Conservation (phyloP, 1,284 basidiomycete genomes). For the Melampsora abietis-canadensis region DNA sequence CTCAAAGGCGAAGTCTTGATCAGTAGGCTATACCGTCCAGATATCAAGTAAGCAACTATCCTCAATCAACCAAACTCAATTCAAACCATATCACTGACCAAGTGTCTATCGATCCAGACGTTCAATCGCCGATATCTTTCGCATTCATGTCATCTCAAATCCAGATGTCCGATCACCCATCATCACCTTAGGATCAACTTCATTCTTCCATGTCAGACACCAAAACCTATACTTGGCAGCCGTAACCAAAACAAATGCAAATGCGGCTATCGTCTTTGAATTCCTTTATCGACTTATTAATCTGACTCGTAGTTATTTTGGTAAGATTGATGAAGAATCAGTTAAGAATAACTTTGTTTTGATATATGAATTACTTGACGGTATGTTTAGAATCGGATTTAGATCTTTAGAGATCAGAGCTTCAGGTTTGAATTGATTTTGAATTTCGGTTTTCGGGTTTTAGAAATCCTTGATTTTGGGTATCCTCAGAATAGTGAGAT, state of each 20-base stretch:
- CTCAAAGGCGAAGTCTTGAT: slow-evolving; percentile 72
- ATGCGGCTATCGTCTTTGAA: slow-evolving; percentile 95
- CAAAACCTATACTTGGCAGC: slow-evolving; percentile 93
- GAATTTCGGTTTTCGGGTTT: slow-evolving; percentile 14
- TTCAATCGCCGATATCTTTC: slow-evolving; percentile 94
- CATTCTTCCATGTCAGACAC: slow-evolving; percentile 92
- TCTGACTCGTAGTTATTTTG: slow-evolving; percentile 91
- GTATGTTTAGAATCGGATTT: slow-evolving; percentile 56
- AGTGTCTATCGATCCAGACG: slow-evolving; percentile 60
- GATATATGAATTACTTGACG: slow-evolving; percentile 92
- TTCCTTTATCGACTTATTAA: slow-evolving; percentile 93
- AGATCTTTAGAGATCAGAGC: too few relatives aligned
- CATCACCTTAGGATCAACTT: slow-evolving; percentile 92
- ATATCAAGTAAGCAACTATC: slow-evolving; percentile 71
- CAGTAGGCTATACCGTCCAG: slow-evolving; percentile 83
- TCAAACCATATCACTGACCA: slow-evolving; percentile 22
- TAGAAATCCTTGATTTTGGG: slow-evolving; percentile 98
- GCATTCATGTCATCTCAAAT: slow-evolving; percentile 96
- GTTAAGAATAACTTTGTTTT: slow-evolving; percentile 99
- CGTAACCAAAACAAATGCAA: slow-evolving; percentile 83
- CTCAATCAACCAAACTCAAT: slow-evolving; percentile 40
- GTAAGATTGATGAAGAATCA: slow-evolving; percentile 93
- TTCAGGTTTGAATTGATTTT: too few relatives aligned
- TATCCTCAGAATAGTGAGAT: slow-evolving; percentile 99
- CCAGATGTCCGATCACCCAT: slow-evolving; percentile 94